Evolutionary conservation across 306 rosid species (phyloP).

Genomic region (Fragaria iinumae): DNA sequence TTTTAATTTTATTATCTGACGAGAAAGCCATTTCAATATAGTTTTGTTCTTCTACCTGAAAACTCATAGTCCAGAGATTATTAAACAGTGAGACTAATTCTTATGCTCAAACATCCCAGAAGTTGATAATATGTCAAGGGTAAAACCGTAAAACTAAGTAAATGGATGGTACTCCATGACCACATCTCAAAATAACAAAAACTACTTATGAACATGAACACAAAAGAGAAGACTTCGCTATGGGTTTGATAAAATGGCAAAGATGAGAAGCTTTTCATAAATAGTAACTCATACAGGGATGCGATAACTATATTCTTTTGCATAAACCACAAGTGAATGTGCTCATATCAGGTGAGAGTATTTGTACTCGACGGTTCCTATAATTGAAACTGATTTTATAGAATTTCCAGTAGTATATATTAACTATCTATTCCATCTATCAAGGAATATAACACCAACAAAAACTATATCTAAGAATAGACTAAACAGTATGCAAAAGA

Average conservation of each 20-base stretch:
- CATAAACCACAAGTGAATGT: background rate
- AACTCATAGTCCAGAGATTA: background rate
- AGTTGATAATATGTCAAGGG: background rate
- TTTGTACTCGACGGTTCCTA: background rate
- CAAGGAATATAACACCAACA: background rate
- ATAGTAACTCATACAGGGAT: background rate
- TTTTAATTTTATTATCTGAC: too few species aligned
- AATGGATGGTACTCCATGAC: background rate
- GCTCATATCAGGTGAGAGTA: constrained; percentile 4
- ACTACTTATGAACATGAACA: background rate
- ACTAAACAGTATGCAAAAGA: background rate
- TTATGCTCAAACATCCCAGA: background rate
- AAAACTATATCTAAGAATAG: background rate
- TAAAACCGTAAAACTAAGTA: background rate
- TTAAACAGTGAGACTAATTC: background rate
- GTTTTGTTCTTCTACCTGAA: background rate
- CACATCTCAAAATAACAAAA: background rate
- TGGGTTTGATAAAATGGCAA: background rate
- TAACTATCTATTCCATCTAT: background rate
- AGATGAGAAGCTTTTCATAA: background rate
- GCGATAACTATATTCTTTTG: background rate
- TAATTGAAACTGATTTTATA: background rate
- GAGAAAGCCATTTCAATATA: background rate
- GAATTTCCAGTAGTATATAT: background rate
- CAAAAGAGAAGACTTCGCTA: background rate